A percentile compares a stretch with the other conserved stretches of the same genome.
Evolutionary conservation across 75 land plant species (phyloP).

Genomic region (Pinus tabuliformis): DNA sequence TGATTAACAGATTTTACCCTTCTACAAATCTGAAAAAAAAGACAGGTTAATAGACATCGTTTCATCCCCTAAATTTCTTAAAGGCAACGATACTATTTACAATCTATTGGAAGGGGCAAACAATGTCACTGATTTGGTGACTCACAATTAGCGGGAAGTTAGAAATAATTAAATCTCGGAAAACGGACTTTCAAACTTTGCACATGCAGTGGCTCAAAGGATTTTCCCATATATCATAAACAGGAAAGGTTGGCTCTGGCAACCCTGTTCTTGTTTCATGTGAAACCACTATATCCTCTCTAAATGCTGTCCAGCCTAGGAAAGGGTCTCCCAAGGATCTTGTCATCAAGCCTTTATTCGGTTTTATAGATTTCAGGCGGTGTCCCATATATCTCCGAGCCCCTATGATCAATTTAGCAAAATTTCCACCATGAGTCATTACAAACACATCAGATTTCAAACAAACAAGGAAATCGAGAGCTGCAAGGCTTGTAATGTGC

Average conservation of each 20-base stretch:
- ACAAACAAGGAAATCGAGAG: constrained; percentile 91
- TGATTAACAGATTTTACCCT: neutral
- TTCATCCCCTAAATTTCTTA: neutral
- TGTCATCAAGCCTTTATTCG: constrained; percentile 91
- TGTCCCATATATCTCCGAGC: constrained; percentile 89
- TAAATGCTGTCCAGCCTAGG: constrained; percentile 86
- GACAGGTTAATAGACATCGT: neutral
- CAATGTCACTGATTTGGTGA: neutral
- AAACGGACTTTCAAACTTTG: constrained; percentile 38
- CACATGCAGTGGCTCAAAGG: constrained; percentile 95
- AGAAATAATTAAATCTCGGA: neutral
- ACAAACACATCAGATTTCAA: constrained; percentile 94
- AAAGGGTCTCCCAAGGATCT: constrained; percentile 91
- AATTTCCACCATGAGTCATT: constrained; percentile 98
- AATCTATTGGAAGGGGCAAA: neutral
- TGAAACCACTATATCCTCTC: constrained; percentile 72
- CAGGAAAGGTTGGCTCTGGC: constrained; percentile 89
- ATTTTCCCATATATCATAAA: constrained; percentile 92
- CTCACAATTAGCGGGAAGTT: neutral
- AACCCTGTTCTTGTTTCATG: constrained; percentile 91
- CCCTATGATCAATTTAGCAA: constrained; percentile 90
- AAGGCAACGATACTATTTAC: neutral
- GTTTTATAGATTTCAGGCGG: constrained; percentile 83
- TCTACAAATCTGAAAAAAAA: neutral
- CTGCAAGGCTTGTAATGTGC: constrained; percentile 91